Evolutionary conservation across 2,329 filamentous ascomycete species (phyloP), one percentile per base, ranked within the genome.

Genomic region (Neofusicoccum sp.): DNA sequence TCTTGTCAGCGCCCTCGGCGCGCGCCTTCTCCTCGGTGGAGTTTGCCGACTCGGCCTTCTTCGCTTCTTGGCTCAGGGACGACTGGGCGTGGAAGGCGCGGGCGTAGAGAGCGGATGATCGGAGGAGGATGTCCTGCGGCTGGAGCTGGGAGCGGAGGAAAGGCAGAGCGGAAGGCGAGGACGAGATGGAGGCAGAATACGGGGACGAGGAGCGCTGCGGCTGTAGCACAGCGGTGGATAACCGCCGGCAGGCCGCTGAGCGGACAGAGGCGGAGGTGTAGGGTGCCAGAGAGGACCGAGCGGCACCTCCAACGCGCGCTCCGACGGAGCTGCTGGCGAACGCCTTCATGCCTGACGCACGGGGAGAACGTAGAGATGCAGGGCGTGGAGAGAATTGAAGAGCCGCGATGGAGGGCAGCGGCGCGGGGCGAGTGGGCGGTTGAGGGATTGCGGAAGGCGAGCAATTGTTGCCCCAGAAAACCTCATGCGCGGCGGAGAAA

Each of bases 231-330:
- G 68, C 63, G 52, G 71, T 74, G 28, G 72, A 76, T 81, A 81
- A 76, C 75, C 80, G 77, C 68, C 81, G 76, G 71, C 82, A 81
- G 61, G 80, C 76, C 56, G 79, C 77, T 37, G 81, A 79, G 68
- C 80, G 75, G 69, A 79, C 79, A 69, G 79, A 78, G 64, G 76
- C 74, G 67, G 71, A 72, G 63, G 74, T 69, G 52, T 76, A 67
- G 49, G 74, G 67, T 63, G 77, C 70, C 39, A 56, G 50, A 56
- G 61, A 72, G 54, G 74, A 72, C 63, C 75, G 74, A 66, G 70
- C 67, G 68, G 74, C 73, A 65, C 70, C 69, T 74, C 76, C 74
- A 70, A 77, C 77, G 72, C 77, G 74, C 67, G 73, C 71, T 61
- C 75, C 74, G 64, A 80, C 70, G 67, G 74, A 73, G 71, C 71